phyloP scores from a whole-genome alignment of 208 protist genomes.

The Trichomonas tenax region DNA sequence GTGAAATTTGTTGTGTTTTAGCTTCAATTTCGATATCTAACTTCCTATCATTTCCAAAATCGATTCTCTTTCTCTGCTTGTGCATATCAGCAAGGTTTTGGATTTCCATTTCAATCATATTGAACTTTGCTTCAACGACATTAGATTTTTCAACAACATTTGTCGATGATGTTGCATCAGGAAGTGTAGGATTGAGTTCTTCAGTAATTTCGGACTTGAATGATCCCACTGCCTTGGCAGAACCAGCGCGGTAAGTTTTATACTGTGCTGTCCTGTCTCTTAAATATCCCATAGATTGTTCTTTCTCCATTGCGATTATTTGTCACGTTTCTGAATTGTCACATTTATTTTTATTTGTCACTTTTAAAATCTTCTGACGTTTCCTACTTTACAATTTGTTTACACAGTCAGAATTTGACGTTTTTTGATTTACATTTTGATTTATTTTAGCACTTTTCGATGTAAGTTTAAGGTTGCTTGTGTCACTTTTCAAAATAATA shows the following conservation, averaged over 20 bases:
- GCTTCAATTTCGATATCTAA: neutral
- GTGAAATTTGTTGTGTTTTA: neutral
- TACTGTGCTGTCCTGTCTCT: neutral
- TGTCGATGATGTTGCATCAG: neutral
- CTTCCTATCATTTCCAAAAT: neutral
- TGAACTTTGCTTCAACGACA: neutral
- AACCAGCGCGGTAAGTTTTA: neutral
- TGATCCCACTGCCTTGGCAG: neutral
- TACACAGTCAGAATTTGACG: too few relatives aligned
- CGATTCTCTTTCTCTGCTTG: neutral
- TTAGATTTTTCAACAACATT: neutral
- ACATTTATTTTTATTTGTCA: too few relatives aligned
- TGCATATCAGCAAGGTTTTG: neutral
- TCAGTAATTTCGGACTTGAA: neutral
- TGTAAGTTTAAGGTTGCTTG: too few relatives aligned
- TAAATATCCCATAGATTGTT: neutral
- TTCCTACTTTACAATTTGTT: too few relatives aligned
- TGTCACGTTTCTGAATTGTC: too few relatives aligned
- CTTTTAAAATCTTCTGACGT: too few relatives aligned
- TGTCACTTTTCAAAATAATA: too few relatives aligned
- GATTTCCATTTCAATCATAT: neutral
- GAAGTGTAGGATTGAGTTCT: neutral
- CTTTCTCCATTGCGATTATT: neutral
- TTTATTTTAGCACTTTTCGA: too few relatives aligned
- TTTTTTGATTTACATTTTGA: too few relatives aligned